These are phyloP conservation scores for Trichosanthes cucumerina DNA, from an alignment of 306 rosid species.

Conservation along the genomic window DNA sequence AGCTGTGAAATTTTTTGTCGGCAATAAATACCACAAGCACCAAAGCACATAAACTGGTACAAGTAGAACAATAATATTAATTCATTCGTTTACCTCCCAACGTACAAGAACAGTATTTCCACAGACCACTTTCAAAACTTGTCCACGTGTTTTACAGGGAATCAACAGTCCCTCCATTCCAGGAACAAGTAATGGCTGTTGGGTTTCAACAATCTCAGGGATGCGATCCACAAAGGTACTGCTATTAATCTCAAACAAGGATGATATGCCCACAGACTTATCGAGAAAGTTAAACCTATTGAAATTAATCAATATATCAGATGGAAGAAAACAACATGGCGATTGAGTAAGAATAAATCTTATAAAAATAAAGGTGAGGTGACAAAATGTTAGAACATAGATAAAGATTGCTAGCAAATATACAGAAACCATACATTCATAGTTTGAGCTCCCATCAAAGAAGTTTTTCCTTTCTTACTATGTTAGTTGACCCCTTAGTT, in stretches of 20 bases:
- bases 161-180: conserved; percentile 72
- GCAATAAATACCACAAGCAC: background rate
- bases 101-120: conserved; percentile 71
- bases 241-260: conserved; percentile 50
- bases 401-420: background rate
- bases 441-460: too few relatives aligned
- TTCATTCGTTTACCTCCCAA: conserved; percentile 66
- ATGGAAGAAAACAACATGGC: background rate
- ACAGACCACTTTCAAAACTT: conserved; percentile 51
- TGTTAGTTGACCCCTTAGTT: too few relatives aligned
- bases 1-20: background rate
- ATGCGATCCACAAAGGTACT: conserved; percentile 29
- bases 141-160: conserved; percentile 72
- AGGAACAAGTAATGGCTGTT: conserved; percentile 45
- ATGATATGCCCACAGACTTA: conserved; percentile 69
- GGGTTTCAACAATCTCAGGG: conserved; percentile 47
- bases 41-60: background rate
- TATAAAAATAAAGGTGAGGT: background rate
- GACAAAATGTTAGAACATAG: background rate
- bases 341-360: background rate
- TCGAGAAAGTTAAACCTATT: conserved; percentile 80
- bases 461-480: too few relatives aligned
- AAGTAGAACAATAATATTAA: background rate
- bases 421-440: background rate
- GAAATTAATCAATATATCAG: background rate